Evolutionary conservation across 768 basidiomycete species (phyloP).

Genomic region (Psilocybe cubensis): DNA sequence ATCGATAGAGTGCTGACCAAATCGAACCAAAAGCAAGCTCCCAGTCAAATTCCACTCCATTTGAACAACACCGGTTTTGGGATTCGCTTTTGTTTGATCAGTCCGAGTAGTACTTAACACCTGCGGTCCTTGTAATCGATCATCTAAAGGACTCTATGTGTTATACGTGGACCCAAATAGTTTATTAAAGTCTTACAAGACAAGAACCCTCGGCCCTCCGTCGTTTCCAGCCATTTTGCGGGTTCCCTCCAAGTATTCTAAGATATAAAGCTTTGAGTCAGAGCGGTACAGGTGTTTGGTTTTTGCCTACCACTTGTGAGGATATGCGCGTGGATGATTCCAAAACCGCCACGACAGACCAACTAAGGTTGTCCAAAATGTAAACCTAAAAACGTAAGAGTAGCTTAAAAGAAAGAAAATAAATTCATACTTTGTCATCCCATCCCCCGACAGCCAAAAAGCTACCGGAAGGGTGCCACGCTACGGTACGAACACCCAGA

Average conservation of each 20-base stretch:
- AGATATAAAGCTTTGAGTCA: background rate
- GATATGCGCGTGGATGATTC: conserved; percentile 65
- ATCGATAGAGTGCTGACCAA: conserved; percentile 51
- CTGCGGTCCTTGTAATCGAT: conserved; percentile 61
- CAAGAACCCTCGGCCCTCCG: conserved; percentile 84
- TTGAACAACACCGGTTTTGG: conserved; percentile 70
- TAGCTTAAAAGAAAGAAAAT: conserved; percentile 1
- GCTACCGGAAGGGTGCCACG: conserved; percentile 87
- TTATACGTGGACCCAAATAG: background rate
- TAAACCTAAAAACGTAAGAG: conserved; percentile 55
- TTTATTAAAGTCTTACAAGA: conserved; percentile 59
- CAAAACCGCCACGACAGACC: conserved; percentile 68
- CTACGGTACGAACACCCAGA: conserved; percentile 75
- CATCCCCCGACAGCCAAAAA: conserved; percentile 86
- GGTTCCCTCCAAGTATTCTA: conserved; percentile 90
- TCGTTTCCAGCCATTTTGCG: conserved; percentile 79
- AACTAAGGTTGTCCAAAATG: conserved; percentile 75
- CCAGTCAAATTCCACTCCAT: conserved; percentile 85
- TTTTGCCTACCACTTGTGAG: conserved; percentile 52
- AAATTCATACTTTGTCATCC: conserved; percentile 75
- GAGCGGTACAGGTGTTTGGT: background rate
- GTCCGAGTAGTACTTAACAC: conserved; percentile 50
- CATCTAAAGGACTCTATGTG: conserved; percentile 47
- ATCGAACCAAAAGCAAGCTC: conserved; percentile 71
- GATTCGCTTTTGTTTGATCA: conserved; percentile 65